Conservation (phyloP, 2,329 filamentous ascomycete genomes). For the Orbilia brochopaga region DNA sequence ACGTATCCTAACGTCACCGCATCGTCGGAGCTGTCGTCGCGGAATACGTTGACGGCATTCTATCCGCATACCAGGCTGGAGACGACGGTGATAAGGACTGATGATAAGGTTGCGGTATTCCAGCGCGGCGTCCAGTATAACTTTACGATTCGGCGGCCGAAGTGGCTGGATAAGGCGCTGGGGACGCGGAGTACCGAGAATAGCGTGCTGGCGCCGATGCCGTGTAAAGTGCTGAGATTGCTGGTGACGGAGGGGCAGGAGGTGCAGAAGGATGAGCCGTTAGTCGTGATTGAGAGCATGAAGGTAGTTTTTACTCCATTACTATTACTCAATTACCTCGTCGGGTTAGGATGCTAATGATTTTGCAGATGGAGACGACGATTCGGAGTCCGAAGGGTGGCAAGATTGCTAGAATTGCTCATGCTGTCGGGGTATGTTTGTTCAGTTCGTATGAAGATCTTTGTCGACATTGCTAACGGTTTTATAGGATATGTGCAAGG, state of each 20-base stretch:
- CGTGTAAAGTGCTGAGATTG: slow-evolving; percentile 91
- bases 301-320: slow-evolving; percentile 57
- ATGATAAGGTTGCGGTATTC: slow-evolving; percentile 75
- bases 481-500: slow-evolving; percentile 49
- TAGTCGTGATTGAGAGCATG: slow-evolving; percentile 73
- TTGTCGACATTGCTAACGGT: neutral
- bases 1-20: slow-evolving; percentile 61
- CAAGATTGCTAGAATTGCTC: slow-evolving; percentile 61
- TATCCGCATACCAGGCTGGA: slow-evolving; percentile 81
- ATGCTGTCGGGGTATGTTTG: slow-evolving; percentile 60
- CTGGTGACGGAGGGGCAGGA: slow-evolving; percentile 80
- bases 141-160: slow-evolving; percentile 66
- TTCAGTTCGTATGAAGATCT: slow-evolving; percentile 10
- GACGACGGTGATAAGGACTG: slow-evolving; percentile 74
- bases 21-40: slow-evolving; percentile 56
- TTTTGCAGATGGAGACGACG: slow-evolving; percentile 63
- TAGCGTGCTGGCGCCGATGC: slow-evolving; percentile 91
- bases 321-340: neutral
- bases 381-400: slow-evolving; percentile 63
- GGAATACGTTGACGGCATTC: slow-evolving; percentile 71
- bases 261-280: slow-evolving; percentile 82
- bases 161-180: slow-evolving; percentile 86
- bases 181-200: slow-evolving; percentile 66
- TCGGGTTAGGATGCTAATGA: neutral
- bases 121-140: slow-evolving; percentile 68